Evolutionary conservation across 2,329 filamentous ascomycete genomes (phyloP).

Genomic region (Penicillium thymicola): DNA sequence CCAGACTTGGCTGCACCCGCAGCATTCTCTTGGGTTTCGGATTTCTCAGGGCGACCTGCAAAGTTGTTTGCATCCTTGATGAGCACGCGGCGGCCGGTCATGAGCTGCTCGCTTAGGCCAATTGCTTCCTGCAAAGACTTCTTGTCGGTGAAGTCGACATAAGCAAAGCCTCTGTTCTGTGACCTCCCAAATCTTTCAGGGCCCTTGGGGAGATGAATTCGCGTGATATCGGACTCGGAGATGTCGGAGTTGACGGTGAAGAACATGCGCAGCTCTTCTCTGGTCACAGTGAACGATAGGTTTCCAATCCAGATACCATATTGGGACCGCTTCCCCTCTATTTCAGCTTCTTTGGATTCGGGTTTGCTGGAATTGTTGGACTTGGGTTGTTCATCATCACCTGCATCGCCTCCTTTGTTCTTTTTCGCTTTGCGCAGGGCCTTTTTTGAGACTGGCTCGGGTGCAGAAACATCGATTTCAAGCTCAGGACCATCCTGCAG

Average conservation of each 20-base stretch:
- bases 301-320: constrained; percentile 97
- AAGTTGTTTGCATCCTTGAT: constrained; percentile 93
- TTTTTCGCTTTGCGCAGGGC: constrained; percentile 88
- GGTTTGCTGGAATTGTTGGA: constrained; percentile 22
- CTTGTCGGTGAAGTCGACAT: constrained; percentile 77
- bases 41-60: constrained; percentile 78
- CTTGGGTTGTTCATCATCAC: constrained; percentile 29
- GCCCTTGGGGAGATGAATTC: constrained; percentile 72
- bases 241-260: constrained; percentile 69
- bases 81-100: constrained; percentile 73
- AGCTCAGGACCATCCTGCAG: constrained; percentile 59
- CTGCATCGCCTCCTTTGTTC: constrained; percentile 24
- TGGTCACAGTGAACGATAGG: constrained; percentile 76
- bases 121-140: constrained; percentile 73
- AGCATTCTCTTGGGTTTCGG: constrained; percentile 40
- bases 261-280: constrained; percentile 72
- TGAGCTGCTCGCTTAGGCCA: constrained; percentile 77
- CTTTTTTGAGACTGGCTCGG: constrained; percentile 93
- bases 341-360: constrained; percentile 32
- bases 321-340: constrained; percentile 59
- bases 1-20: constrained; percentile 35
- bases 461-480: constrained; percentile 83
- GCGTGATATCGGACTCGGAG: constrained; percentile 69
- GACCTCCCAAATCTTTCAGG: constrained; percentile 52
- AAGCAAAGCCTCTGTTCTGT: constrained; percentile 91